Base-by-base conservation (phyloP, 2,329 filamentous ascomycete genomes). In the Arthrobotrys entomopaga region DNA sequence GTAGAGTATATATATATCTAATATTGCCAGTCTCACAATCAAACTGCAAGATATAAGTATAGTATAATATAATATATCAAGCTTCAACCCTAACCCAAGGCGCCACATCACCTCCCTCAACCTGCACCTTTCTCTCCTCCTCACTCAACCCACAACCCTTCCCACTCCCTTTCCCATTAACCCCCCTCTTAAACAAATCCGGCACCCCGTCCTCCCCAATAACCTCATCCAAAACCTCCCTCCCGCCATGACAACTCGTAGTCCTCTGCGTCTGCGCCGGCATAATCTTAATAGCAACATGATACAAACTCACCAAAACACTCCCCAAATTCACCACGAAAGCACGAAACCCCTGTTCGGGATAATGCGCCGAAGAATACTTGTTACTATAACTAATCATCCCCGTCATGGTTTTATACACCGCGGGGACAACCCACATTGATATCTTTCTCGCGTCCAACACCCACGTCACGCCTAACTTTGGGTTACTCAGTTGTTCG, bases 211-310 rank as follows among this genome's bases (percentile, higher is more conserved):
- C 61, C 29, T 54, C 69, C 42, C 58, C 69, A 13, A 73, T 48
- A 34, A 73, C 53, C 19, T 73, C 69, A 43, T 73, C 69, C 40
- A 73, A 53, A 0, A 73, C 56, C 19, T 73, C 69, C 56, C 60
- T 61, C 22, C 69, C 69, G 15, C 69, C 69, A 34, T 66, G 66
- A 20, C 69, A 73, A 52, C 56, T 66, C 24, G 69, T 73, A 40
- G 69, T 73, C 56, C 69, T 60, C 54, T 73, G 69, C 26, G 69
- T 73, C 56, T 73, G 69, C 13, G 69, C 69, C 20, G 69, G 69
- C 69, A 73, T 73, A 24, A 73, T 66, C 61, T 73, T 73, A 7
- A 73, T 65, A 5, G 69, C 69, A 24, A 73, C 38, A 29, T 73
- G 26, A 29, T 73, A 73, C 48, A 73, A 40, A 22, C 69, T 73